Percentiles rank a stretch among this genome's conserved stretches.
phyloP scores from a whole-genome alignment of 495 filamentous ascomycete species.

The Penicillium paxilli region DNA sequence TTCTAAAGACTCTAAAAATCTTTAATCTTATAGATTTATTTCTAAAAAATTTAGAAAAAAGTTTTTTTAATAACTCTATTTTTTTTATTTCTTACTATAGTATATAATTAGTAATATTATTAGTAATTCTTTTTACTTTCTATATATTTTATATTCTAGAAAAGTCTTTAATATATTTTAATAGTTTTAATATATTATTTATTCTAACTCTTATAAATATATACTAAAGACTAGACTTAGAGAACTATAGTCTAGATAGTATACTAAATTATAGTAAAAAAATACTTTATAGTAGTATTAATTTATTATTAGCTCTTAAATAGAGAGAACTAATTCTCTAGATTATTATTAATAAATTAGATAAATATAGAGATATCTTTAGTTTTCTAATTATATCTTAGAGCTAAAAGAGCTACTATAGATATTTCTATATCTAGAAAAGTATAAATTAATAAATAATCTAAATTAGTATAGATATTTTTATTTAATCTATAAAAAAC shows the following conservation, averaged over 20 bases:
- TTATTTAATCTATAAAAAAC: not conserved
- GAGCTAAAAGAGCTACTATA: not conserved
- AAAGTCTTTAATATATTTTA: not conserved
- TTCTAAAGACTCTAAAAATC: not conserved
- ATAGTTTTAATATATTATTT: not conserved
- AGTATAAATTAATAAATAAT: not conserved
- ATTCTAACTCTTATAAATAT: not conserved
- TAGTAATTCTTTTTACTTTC: not conserved
- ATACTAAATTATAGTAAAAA: not conserved
- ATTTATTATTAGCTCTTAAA: not conserved
- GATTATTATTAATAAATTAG: not conserved
- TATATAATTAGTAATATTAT: not conserved
- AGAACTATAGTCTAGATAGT: not conserved
- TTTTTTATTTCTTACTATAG: not conserved
- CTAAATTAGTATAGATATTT: not conserved
- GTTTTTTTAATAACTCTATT: not conserved
- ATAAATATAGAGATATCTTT: not conserved
- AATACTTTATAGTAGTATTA: not conserved
- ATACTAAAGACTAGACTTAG: not conserved
- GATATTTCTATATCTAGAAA: not conserved
- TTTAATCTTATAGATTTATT: not conserved
- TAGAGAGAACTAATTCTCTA: not conserved
- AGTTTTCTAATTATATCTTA: not conserved
- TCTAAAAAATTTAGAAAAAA: not conserved
- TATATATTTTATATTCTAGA: not conserved